Evolutionary conservation across 345 rosid species (phyloP), one percentile per base, ranked within the genome.

Genomic region (Linum trigynum): DNA sequence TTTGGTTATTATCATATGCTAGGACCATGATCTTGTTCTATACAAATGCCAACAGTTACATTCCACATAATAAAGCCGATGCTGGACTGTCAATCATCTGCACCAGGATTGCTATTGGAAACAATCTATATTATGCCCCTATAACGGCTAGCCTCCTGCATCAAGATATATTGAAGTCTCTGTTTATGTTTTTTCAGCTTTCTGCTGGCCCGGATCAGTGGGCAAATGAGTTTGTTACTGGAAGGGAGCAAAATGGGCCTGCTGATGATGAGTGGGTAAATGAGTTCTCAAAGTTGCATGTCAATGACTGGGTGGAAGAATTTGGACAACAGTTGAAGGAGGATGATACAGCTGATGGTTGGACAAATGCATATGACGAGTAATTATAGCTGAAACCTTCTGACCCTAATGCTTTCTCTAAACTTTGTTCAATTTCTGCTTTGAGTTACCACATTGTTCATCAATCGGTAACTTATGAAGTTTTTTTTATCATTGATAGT

Each of bases 291-390:
- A 89, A 95, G 82, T 80, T 90, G 80, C 74, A 85, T 76, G 90
- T 91, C 67, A 70, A 83, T 82, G 96, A 91, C 78, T 95, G 99
- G 99, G 82, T 59, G 16, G 99, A 95, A 61, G 99, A 95, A 80
- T 95, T 88, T 78, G 92, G 83, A 38, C 81, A 67, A 74, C 85
- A 88, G 69, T 76, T 82, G 65, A 84, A 78, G 57, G 95, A 88
- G 69, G 89, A 80, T 50, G 77, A 71, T 77, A 73, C 90, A 35
- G 76, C 84, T 67, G 95, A 87, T 82, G 78, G 65, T 66, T 95
- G 99, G 99, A 92, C 89, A 72, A 85, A 82, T 78, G 90, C 95
- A 45, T 95, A 89, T 72, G 96, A 89, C 67, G 97, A 89, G 97
- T 95, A 78, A 85, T 97, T 85, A 59, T 58, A 16, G 9, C 60